phyloP scores from a whole-genome alignment of 1,284 basidiomycete species.

The Cryptococcus floricola region DNA sequence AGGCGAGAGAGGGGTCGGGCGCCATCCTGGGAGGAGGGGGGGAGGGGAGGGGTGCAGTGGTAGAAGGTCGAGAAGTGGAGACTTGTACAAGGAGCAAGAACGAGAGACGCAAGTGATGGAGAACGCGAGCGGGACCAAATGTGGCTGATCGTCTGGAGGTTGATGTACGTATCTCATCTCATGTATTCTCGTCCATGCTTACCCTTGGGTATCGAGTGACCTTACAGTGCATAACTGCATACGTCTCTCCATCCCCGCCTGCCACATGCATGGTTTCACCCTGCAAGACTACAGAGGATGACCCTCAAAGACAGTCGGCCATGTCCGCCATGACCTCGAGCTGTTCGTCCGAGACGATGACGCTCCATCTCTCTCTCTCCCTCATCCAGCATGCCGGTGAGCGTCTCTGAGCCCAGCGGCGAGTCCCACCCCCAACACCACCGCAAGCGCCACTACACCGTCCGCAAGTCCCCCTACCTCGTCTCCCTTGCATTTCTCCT shows the following conservation, averaged over 20 bases:
- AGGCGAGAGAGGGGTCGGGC: neutral
- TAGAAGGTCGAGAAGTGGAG: neutral
- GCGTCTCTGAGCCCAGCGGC: neutral
- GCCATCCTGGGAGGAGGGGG: neutral
- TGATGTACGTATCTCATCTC: no score
- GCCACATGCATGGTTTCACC: no score
- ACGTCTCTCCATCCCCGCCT: no score
- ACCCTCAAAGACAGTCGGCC: neutral
- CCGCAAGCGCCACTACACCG: constrained; percentile 21
- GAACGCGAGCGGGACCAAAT: neutral
- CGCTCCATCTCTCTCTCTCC: neutral
- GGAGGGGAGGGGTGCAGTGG: neutral
- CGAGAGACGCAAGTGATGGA: neutral
- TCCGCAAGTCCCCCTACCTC: constrained; percentile 46
- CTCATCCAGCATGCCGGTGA: constrained; percentile 14
- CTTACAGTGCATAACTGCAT: no score
- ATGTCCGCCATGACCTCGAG: neutral
- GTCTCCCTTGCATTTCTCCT: constrained; percentile 43
- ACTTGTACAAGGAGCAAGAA: neutral
- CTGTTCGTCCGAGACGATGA: neutral
- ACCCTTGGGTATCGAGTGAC: no score
- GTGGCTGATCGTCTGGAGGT: no score
- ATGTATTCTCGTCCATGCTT: no score
- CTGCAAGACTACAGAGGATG: no score
- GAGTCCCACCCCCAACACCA: constrained; percentile 3